Percentiles rank a stretch among this genome's conserved stretches.
These are phyloP conservation scores for Fonsecaea pugnacius DNA, from an alignment of 2,329 filamentous ascomycete species.

Conservation along the genomic window DNA sequence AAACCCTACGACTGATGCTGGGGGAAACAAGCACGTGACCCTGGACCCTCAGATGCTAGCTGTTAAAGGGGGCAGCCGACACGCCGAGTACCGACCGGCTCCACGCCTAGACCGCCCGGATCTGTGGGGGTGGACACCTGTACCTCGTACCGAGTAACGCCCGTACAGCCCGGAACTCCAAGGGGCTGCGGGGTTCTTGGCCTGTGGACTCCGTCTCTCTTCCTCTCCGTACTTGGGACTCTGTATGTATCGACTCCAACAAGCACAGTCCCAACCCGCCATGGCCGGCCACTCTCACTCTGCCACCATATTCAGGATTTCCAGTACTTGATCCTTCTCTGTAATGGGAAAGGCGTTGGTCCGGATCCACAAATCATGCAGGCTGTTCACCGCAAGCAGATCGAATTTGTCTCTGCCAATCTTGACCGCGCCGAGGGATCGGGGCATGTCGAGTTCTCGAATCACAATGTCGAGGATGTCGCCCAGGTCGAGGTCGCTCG, in stretches of 20 bases:
- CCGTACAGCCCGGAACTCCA: not conserved
- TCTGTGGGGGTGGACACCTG: not conserved
- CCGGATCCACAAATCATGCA: slow-evolving; percentile 26
- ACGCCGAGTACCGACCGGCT: not conserved
- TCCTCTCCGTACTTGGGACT: no score
- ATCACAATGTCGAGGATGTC: slow-evolving; percentile 28
- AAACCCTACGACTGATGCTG: not conserved
- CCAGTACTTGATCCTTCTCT: slow-evolving; percentile 54
- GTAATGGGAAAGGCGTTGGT: slow-evolving; percentile 50
- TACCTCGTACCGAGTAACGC: no score
- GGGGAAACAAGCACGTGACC: not conserved
- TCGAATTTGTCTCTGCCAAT: slow-evolving; percentile 28
- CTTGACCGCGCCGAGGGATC: slow-evolving; percentile 25
- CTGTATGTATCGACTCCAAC: not conserved
- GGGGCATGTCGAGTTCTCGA: slow-evolving; percentile 26
- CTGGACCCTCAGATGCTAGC: not conserved
- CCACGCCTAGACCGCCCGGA: not conserved
- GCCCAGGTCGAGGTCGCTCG: slow-evolving; percentile 30
- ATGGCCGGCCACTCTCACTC: not conserved
- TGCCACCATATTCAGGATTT: slow-evolving; percentile 52
- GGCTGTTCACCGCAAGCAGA: slow-evolving; percentile 27
- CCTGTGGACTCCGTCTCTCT: not conserved
- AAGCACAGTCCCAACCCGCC: no score
- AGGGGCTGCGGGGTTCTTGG: not conserved
- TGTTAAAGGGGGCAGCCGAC: not conserved